Percentiles rank a stretch among this genome's conserved stretches.
These are phyloP conservation scores for Clarkia xantiana DNA, from an alignment of 345 rosid genomes.

Conservation along the genomic window DNA sequence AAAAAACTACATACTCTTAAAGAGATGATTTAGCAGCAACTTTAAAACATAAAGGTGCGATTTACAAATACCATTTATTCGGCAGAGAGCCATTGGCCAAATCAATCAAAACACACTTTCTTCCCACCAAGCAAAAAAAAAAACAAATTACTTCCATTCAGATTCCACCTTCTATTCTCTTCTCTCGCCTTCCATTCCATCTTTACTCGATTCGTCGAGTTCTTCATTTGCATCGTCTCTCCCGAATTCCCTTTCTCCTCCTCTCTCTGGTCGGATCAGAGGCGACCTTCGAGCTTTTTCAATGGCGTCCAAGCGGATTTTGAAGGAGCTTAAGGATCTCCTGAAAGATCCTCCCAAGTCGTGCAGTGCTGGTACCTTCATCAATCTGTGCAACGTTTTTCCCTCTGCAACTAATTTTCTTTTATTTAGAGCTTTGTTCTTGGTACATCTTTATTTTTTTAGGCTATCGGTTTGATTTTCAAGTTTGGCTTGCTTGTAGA, in stretches of 20 bases:
- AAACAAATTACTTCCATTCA: too few species aligned
- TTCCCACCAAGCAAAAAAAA: too few species aligned
- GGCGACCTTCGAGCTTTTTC: constrained; percentile 3
- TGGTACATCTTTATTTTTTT: not conserved
- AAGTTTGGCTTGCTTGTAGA: too few species aligned
- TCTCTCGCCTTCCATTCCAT: not conserved
- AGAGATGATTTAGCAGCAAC: too few species aligned
- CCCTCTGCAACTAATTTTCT: not conserved
- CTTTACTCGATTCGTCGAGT: not conserved
- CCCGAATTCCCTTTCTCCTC: not conserved
- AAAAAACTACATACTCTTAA: too few species aligned
- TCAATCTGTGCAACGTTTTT: not conserved
- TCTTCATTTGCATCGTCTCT: not conserved
- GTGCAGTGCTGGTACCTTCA: constrained; percentile 16
- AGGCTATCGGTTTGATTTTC: too few species aligned
- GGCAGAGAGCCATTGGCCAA: too few species aligned
- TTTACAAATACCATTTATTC: too few species aligned
- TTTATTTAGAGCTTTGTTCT: not conserved
- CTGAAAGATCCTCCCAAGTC: constrained; percentile 25
- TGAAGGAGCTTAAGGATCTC: constrained; percentile 28
- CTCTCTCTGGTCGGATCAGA: not conserved
- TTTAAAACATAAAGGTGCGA: too few species aligned
- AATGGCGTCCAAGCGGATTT: constrained; percentile 23
- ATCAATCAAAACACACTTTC: too few species aligned
- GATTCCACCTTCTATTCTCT: too few species aligned